Conservation (phyloP, 306 rosid species). For the Sindora glabra region DNA sequence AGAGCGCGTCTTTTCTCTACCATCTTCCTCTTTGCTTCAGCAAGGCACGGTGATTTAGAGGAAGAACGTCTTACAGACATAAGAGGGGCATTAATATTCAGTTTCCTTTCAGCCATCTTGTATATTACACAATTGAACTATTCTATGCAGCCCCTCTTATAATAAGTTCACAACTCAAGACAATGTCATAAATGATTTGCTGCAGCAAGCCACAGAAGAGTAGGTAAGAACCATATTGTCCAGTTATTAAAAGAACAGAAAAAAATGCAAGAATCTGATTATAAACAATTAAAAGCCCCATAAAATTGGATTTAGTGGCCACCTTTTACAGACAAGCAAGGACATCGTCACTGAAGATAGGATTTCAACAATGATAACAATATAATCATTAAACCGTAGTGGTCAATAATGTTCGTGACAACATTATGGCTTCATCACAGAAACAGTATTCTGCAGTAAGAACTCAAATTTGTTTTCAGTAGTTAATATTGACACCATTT, state of each 20-base stretch:
- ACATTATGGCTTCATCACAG: too few relatives aligned
- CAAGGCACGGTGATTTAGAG: slow-evolving; percentile 32
- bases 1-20: slow-evolving; percentile 36
- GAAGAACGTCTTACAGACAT: slow-evolving; percentile 80
- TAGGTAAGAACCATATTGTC: slow-evolving; percentile 3
- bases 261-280: not conserved
- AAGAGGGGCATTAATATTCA: slow-evolving; percentile 80
- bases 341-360: too few relatives aligned
- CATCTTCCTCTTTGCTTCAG: slow-evolving; percentile 33
- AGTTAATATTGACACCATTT: too few relatives aligned
- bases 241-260: slow-evolving; percentile 18
- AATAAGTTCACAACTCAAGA: slow-evolving; percentile 4
- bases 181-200: slow-evolving; percentile 2
- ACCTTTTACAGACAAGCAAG: too few relatives aligned
- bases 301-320: too few relatives aligned
- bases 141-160: slow-evolving; percentile 15
- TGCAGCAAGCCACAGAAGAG: not conserved
- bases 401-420: too few relatives aligned
- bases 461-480: too few relatives aligned
- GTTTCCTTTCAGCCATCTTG: slow-evolving; percentile 67
- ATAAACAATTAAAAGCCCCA: too few relatives aligned
- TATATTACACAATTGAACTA: slow-evolving; percentile 6
- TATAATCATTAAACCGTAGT: too few relatives aligned
- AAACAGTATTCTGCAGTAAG: too few relatives aligned
- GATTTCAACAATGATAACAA: too few relatives aligned